A percentile compares a stretch with the other conserved stretches of the same genome.
phyloP scores from a whole-genome alignment of 148 eudicot species.

The Gaultheria prostrata region DNA sequence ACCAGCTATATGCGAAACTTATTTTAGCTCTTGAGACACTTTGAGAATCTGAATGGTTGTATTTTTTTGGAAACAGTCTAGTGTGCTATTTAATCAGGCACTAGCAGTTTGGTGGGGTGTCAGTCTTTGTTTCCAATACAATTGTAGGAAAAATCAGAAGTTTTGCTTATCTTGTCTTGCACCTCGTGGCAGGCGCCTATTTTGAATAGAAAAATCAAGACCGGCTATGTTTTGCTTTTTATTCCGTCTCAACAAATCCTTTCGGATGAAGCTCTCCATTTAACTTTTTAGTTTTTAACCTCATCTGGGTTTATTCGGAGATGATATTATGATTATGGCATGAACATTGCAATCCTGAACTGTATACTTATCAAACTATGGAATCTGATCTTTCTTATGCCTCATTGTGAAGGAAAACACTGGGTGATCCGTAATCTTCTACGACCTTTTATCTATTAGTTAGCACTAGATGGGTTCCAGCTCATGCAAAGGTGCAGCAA shows the following conservation, averaged over 20 bases:
- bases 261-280: neutral
- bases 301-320: neutral
- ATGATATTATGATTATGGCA: neutral
- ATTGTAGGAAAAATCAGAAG: neutral
- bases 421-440: neutral
- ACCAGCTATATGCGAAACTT: neutral
- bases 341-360: neutral
- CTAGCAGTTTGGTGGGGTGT: neutral
- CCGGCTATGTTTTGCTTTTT: neutral
- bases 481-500: neutral
- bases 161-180: neutral
- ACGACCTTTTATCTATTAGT: neutral
- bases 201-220: neutral
- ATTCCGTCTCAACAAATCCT: neutral
- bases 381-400: neutral
- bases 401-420: neutral
- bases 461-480: neutral
- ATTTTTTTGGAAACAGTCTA: neutral
- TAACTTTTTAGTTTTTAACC: neutral
- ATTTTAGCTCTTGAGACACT: neutral
- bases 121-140: neutral
- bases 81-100: neutral
- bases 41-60: neutral
- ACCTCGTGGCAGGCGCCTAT: neutral
- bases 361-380: neutral